Conservation (phyloP, 2,329 filamentous ascomycete genomes). For the Trichoderma sp. region DNA sequence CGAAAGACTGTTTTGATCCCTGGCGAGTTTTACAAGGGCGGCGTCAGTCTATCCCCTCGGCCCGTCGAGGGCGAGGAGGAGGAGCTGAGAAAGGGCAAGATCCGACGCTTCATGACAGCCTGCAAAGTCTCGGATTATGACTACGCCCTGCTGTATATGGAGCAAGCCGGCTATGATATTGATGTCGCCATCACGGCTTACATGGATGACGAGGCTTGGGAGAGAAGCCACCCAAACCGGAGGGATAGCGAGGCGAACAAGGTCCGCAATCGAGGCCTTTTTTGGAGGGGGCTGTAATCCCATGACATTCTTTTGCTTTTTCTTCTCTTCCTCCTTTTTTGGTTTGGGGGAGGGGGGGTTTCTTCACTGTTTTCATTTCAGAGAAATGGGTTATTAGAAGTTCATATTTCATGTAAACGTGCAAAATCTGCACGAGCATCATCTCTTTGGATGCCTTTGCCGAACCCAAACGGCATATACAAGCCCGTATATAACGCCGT, state of each 20-base stretch:
- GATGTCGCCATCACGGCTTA: conserved; percentile 66
- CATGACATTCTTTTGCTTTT: not conserved
- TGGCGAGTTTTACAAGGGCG: conserved; percentile 68
- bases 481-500: conserved; percentile 41
- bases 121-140: conserved; percentile 80
- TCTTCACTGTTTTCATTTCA: not conserved
- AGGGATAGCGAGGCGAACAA: conserved; percentile 37
- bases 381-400: conserved; percentile 34
- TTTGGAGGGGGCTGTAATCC: conserved; percentile 41
- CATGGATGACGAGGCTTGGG: conserved; percentile 76
- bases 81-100: conserved; percentile 68
- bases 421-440: conserved; percentile 32
- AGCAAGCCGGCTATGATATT: conserved; percentile 70
- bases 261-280: conserved; percentile 39
- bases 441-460: conserved; percentile 35
- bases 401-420: conserved; percentile 37
- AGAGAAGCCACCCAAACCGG: conserved; percentile 62
- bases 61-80: conserved; percentile 77
- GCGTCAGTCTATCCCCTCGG: conserved; percentile 68
- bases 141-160: conserved; percentile 73
- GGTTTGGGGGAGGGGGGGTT: not conserved
- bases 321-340: too few species aligned
- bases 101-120: conserved; percentile 77
- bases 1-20: conserved; percentile 74
- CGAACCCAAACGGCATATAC: conserved; percentile 34